Evolutionary conservation across 441 rosid species (phyloP).

Genomic region (Bruguiera hainesii): DNA sequence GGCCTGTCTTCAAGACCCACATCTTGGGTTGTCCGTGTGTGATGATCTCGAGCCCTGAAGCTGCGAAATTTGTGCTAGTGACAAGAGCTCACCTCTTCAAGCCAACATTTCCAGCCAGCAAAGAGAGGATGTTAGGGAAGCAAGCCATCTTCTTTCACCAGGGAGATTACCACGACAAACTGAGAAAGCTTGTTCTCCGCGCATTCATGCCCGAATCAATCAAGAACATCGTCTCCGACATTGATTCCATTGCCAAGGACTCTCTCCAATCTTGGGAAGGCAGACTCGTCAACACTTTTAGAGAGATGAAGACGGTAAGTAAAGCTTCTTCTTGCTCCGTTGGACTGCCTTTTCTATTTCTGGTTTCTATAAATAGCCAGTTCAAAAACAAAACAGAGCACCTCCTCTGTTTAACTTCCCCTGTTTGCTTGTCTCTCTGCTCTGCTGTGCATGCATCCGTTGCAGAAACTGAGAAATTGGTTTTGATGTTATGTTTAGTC

Average conservation of each 20-base stretch:
- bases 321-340: too few relatives aligned
- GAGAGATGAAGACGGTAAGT: conserved; percentile 87
- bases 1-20: conserved; percentile 87
- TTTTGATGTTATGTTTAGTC: not conserved
- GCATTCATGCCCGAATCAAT: conserved; percentile 79
- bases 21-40: conserved; percentile 93
- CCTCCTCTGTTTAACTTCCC: conserved; percentile 14
- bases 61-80: conserved; percentile 82
- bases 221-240: conserved; percentile 45
- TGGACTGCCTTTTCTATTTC: not conserved
- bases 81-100: conserved; percentile 82
- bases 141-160: conserved; percentile 94
- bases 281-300: conserved; percentile 61
- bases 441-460: not conserved
- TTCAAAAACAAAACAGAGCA: conserved; percentile 17
- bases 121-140: conserved; percentile 92
- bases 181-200: conserved; percentile 88
- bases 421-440: not conserved
- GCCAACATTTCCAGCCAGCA: conserved; percentile 95
- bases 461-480: not conserved
- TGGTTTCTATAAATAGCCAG: too few relatives aligned
- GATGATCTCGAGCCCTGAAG: conserved; percentile 92
- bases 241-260: conserved; percentile 54
- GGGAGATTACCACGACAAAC: conserved; percentile 75
- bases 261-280: conserved; percentile 60